These are phyloP conservation scores for Kuraishia piskuri DNA, from an alignment of 805 yeast species.

Conservation along the genomic window DNA sequence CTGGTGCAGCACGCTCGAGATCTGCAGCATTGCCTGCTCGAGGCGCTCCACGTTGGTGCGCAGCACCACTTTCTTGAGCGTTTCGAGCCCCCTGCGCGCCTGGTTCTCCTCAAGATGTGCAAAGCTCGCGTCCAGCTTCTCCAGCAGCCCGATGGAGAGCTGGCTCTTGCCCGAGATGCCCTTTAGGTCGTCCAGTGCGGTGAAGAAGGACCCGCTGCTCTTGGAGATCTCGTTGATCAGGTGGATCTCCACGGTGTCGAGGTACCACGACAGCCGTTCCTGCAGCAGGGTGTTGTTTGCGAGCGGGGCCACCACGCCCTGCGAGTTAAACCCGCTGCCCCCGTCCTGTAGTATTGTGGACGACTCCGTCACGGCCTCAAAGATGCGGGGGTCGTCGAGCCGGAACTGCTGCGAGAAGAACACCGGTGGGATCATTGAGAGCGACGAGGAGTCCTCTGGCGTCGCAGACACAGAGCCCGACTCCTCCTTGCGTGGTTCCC, in stretches of 20 bases:
- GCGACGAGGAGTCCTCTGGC: conserved; percentile 5
- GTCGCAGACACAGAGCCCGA: not conserved
- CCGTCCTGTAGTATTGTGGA: conserved; percentile 32
- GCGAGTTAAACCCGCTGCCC: conserved; percentile 20
- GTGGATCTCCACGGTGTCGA: conserved; percentile 79
- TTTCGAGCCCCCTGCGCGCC: conserved; percentile 40
- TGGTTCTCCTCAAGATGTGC: conserved; percentile 36
- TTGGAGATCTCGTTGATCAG: conserved; percentile 75
- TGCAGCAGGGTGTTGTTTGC: conserved; percentile 53
- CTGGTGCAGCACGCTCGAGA: conserved; percentile 34
- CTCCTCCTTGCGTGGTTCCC: not conserved
- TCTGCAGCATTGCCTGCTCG: conserved; percentile 53
- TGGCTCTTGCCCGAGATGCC: conserved; percentile 48
- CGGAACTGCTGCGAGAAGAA: conserved; percentile 64
- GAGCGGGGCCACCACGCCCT: conserved; percentile 26
- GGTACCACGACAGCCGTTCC: conserved; percentile 70
- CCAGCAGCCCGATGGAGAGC: conserved; percentile 37
- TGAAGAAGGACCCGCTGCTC: conserved; percentile 79
- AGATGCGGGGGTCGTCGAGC: conserved; percentile 82
- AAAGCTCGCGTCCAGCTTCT: conserved; percentile 37
- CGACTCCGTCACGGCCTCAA: conserved; percentile 63
- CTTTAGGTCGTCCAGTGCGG: conserved; percentile 73
- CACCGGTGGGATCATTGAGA: conserved; percentile 55
- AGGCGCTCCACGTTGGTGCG: conserved; percentile 52
- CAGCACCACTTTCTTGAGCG: conserved; percentile 40